phyloP scores from a whole-genome alignment of 2,329 filamentous ascomycete species.

The Xylaria multiplex region DNA sequence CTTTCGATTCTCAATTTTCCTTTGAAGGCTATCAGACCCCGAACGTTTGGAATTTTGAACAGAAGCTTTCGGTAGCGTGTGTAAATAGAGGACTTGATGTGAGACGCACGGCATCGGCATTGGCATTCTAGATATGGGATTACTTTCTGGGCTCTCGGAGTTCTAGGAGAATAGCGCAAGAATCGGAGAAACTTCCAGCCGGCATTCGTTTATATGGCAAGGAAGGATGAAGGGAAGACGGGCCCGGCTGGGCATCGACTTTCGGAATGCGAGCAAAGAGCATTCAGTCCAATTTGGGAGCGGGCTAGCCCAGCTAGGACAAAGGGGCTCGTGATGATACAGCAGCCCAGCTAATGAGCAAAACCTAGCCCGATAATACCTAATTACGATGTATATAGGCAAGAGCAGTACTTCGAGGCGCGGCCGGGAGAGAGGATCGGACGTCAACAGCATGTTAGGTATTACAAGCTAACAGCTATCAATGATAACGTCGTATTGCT shows the following conservation, averaged over 20 bases:
- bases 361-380: constrained; percentile 54
- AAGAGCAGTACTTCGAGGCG: constrained; percentile 39
- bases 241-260: constrained; percentile 21
- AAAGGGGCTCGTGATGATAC: constrained; percentile 40
- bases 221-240: constrained; percentile 35
- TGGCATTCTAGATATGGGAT: constrained; percentile 59
- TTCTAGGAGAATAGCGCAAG: constrained; percentile 58
- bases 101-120: constrained; percentile 61
- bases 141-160: constrained; percentile 56
- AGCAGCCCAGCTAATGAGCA: constrained; percentile 45
- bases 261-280: constrained; percentile 37
- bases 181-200: constrained; percentile 51
- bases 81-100: constrained; percentile 63
- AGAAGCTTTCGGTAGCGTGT: constrained; percentile 53
- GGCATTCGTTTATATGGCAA: constrained; percentile 58
- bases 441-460: constrained; percentile 42
- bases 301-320: constrained; percentile 51
- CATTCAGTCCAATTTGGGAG: constrained; percentile 46
- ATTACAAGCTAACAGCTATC: constrained; percentile 47
- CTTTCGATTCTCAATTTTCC: constrained; percentile 47
- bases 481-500: constrained; percentile 49
- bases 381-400: constrained; percentile 54
- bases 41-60: constrained; percentile 48
- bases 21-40: constrained; percentile 46
- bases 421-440: constrained; percentile 30